Conservation (phyloP, 2,329 filamentous ascomycete species). For the Pseudofabraea citricarpa region DNA sequence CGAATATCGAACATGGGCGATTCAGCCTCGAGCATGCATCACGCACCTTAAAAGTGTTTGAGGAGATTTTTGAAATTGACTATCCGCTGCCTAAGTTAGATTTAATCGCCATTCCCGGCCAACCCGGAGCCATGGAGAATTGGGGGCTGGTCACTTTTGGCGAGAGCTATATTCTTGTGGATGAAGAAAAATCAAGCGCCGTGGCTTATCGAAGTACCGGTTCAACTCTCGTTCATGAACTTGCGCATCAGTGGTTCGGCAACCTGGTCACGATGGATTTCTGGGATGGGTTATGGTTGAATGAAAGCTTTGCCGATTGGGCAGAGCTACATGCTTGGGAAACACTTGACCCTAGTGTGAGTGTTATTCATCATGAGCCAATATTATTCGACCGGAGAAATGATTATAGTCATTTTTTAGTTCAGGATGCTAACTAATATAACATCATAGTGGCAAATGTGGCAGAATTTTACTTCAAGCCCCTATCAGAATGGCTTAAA, state of each 20-base stretch:
- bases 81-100: constrained; percentile 74
- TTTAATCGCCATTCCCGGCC: constrained; percentile 68
- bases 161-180: constrained; percentile 60
- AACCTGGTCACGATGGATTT: constrained; percentile 73
- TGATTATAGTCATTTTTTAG: no score
- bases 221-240: constrained; percentile 61
- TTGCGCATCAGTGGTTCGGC: constrained; percentile 73
- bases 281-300: constrained; percentile 70
- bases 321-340: constrained; percentile 9
- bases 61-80: constrained; percentile 61
- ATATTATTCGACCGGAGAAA: no score
- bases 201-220: neutral
- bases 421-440: no score
- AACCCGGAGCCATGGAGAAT: constrained; percentile 69
- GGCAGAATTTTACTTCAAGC: constrained; percentile 10
- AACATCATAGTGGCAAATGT: constrained; percentile 9
- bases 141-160: constrained; percentile 69
- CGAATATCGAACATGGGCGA: constrained; percentile 9
- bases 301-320: constrained; percentile 71
- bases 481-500: constrained; percentile 10
- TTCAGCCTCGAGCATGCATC: constrained; percentile 53
- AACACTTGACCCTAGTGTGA: constrained; percentile 10
- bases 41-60: constrained; percentile 63
- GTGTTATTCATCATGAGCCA: no score
- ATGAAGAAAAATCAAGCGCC: constrained; percentile 54